Evolutionary conservation across 176 grass and related monocot species (phyloP).

Genomic region (Stipa capillata): DNA sequence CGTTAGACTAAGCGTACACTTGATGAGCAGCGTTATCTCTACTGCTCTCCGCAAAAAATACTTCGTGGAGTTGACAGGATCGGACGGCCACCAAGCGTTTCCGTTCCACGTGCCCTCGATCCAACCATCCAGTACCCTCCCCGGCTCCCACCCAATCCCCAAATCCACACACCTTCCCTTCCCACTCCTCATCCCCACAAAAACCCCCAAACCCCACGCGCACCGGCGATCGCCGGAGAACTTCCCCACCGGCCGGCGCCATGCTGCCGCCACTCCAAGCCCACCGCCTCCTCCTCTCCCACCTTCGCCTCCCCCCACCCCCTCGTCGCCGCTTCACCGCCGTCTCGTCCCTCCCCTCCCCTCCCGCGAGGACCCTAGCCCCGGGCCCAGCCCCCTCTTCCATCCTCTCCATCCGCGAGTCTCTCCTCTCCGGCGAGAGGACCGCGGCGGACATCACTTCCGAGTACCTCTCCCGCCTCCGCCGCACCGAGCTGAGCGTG

Average conservation of each 20-base stretch:
- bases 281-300: conserved; percentile 52
- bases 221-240: conserved; percentile 17
- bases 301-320: conserved; percentile 15
- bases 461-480: conserved; percentile 77
- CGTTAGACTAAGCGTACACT: no score
- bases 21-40: no score
- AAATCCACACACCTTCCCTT: conserved; percentile 5
- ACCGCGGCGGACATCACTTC: conserved; percentile 56
- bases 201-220: conserved; percentile 8
- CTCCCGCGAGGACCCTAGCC: conserved; percentile 27
- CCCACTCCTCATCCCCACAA: not conserved
- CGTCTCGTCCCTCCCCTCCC: conserved; percentile 39
- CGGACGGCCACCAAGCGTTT: not conserved
- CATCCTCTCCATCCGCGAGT: conserved; percentile 64
- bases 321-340: conserved; percentile 30
- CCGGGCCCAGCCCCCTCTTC: conserved; percentile 20
- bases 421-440: conserved; percentile 60
- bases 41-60: no score
- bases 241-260: conserved; percentile 13
- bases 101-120: not conserved
- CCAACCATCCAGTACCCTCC: not conserved
- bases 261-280: conserved; percentile 64
- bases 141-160: conserved; percentile 17
- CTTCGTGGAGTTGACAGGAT: not conserved
- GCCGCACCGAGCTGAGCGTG: conserved; percentile 66